Base-by-base conservation (phyloP, 1,139 yeast species). In the Saccharomyces hybrid region DNA sequence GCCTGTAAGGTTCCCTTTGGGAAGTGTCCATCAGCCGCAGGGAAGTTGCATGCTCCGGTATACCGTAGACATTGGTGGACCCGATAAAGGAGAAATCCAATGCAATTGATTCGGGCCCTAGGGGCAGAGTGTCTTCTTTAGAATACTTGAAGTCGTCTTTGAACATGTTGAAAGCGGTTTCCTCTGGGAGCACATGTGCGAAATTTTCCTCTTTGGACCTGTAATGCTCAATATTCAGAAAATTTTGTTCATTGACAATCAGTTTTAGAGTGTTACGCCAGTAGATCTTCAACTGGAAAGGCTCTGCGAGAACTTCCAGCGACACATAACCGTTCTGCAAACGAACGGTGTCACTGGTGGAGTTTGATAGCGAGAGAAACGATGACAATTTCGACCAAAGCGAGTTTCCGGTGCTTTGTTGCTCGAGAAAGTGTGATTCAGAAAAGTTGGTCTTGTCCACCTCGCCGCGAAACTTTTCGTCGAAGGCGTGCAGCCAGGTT, bases 1-100 rank as follows among this genome's bases (percentile, higher is more conserved):
- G 74, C 49, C 99, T 78, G 70, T 93, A 93, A 1, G 98, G 98
- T 50, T 82, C 84, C 47, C 78, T 79, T 1, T 69, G 8, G 6
- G 77, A 67, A 0, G 97, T 89, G 61, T 87, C 93, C 48, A 59
- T 64, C 60, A 93, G 75, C 25, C 84, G 78, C 57, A 93, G 72
- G 0, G 86, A 75, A 62, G 88, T 96, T 0, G 98, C 91, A 67
- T 93, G 99, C 68, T 93, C 99, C 0, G 99, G 98, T 51, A 93
- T 86, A 25, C 99, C 99, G 67, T 82, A 93, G 0, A 89, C 86
- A 62, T 86, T 78, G 8, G 75, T 69, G 62, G 77, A 85, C 0
- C 81, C 83, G 3, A 71, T 68, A 62, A 93, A 85, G 0, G 81
- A 72, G 55, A 90, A 78, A 68, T 93, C 99, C 47, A 88, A 59